Evolutionary conservation across 2,329 filamentous ascomycete genomes (phyloP).

Genomic region (Calonectria ilicicola): DNA sequence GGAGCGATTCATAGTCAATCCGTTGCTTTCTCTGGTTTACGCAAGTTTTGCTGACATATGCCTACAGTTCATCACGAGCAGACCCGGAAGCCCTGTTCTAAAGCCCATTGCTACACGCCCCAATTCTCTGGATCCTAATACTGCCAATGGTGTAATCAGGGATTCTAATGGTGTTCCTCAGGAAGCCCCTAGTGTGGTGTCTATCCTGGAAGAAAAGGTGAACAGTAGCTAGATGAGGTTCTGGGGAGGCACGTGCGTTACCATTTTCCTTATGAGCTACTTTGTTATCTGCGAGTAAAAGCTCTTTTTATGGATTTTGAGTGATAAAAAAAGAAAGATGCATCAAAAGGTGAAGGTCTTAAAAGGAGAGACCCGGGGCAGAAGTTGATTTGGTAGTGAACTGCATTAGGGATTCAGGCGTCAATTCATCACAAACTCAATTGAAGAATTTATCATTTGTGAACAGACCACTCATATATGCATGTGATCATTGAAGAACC

Average conservation of each 20-base stretch:
- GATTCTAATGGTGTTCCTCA: background rate
- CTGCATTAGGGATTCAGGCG: no score
- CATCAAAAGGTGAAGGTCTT: background rate
- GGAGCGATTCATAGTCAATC: background rate
- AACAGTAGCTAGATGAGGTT: background rate
- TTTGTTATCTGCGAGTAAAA: background rate
- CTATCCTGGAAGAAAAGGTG: background rate
- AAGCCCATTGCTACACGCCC: background rate
- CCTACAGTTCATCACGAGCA: conserved; percentile 1
- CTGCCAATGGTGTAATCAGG: background rate
- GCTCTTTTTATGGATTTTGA: background rate
- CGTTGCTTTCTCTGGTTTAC: background rate
- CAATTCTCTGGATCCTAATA: background rate
- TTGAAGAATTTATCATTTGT: no score
- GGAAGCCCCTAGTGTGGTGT: background rate
- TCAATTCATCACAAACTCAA: no score
- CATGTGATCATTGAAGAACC: no score
- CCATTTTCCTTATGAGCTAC: background rate
- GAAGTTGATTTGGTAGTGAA: no score
- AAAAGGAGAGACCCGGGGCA: background rate
- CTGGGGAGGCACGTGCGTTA: background rate
- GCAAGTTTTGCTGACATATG: background rate
- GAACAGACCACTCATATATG: no score
- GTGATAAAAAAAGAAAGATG: background rate
- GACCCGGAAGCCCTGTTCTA: background rate